Percentiles rank a stretch among this genome's conserved stretches.
Conservation (phyloP, 495 filamentous ascomycete genomes). For the Thermochaetoides thermophila region DNA sequence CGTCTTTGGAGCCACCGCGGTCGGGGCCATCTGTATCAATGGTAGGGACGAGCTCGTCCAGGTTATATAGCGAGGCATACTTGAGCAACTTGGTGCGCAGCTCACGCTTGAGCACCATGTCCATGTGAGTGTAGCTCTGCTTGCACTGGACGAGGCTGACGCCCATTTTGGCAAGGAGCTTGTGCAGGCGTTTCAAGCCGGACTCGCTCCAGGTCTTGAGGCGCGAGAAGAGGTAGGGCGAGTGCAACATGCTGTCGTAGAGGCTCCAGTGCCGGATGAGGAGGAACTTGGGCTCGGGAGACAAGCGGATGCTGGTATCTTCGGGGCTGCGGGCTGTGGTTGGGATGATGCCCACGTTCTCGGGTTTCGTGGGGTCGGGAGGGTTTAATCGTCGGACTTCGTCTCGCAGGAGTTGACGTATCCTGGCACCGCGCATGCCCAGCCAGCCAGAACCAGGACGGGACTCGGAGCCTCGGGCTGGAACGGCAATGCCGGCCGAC, state of each 20-base stretch:
- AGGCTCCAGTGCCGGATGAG: conserved; percentile 92
- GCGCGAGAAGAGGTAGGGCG: conserved; percentile 81
- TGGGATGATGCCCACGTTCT: conserved; percentile 64
- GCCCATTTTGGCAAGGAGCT: conserved; percentile 94
- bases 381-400: conserved; percentile 93
- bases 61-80: conserved; percentile 78
- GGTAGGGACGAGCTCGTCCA: conserved; percentile 77
- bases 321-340: conserved; percentile 78
- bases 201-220: conserved; percentile 89
- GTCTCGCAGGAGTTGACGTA: conserved; percentile 73
- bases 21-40: conserved; percentile 43
- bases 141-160: conserved; percentile 86
- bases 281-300: conserved; percentile 86
- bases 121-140: conserved; percentile 95
- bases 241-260: conserved; percentile 97
- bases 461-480: conserved; percentile 39
- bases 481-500: conserved; percentile 64
- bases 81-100: conserved; percentile 74
- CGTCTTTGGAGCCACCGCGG: conserved; percentile 51
- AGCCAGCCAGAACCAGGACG: conserved; percentile 54
- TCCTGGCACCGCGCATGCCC: conserved; percentile 65
- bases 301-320: conserved; percentile 82
- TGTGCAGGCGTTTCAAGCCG: conserved; percentile 83
- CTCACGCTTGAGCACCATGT: conserved; percentile 87
- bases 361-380: conserved; percentile 46